Conservation (phyloP, 2,329 filamentous ascomycete genomes). For the Colletotrichum sp. region DNA sequence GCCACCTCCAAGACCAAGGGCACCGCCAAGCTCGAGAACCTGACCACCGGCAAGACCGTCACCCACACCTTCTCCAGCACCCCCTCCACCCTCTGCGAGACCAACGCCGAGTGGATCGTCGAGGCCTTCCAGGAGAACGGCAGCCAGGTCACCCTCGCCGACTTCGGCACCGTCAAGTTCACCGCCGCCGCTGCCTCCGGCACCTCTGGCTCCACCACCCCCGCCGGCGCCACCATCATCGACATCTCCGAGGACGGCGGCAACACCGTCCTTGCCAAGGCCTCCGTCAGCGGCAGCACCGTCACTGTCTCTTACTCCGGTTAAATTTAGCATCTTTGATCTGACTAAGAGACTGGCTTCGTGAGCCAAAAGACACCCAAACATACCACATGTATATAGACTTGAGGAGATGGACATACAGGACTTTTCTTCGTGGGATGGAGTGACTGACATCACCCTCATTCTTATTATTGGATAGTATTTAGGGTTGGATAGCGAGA, state of each 20-base stretch:
- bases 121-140: conserved; percentile 43
- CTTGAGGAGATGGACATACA: neutral
- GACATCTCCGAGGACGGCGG: conserved; percentile 20
- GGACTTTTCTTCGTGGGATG: neutral
- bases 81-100: conserved; percentile 50
- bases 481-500: neutral
- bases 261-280: conserved; percentile 8
- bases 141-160: conserved; percentile 29
- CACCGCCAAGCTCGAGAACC: conserved; percentile 46
- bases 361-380: neutral
- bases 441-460: neutral
- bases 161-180: conserved; percentile 34
- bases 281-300: conserved; percentile 11
- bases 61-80: conserved; percentile 55
- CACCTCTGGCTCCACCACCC: conserved; percentile 21
- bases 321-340: neutral
- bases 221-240: conserved; percentile 22
- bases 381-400: neutral
- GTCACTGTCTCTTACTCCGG: conserved; percentile 13
- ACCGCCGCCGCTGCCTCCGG: conserved; percentile 27
- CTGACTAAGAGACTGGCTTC: neutral
- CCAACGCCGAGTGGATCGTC: conserved; percentile 69
- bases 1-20: conserved; percentile 28
- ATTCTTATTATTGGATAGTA: neutral
- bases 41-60: conserved; percentile 54